Conservation (phyloP, 1,284 basidiomycete genomes). For the Cryptococcus deneoformans region DNA sequence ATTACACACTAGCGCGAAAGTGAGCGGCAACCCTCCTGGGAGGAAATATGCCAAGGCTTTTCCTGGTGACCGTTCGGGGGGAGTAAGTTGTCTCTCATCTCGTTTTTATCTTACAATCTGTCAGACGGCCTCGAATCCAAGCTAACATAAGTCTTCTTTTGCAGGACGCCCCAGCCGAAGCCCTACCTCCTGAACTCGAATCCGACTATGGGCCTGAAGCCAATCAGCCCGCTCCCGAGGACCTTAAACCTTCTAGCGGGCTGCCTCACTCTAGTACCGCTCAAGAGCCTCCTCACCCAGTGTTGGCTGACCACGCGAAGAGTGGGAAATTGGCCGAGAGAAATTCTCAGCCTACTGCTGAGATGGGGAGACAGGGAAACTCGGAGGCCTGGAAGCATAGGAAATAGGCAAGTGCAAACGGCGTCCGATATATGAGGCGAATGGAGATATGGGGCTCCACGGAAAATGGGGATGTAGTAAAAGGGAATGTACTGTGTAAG, state of each 20-base stretch:
- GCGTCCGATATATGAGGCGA: no score
- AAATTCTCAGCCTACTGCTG: slow-evolving; percentile 30
- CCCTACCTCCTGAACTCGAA: slow-evolving; percentile 23
- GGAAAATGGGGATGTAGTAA: no score
- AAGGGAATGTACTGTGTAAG: no score
- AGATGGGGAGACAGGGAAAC: slow-evolving; percentile 23
- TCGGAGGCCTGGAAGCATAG: slow-evolving; percentile 30
- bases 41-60: slow-evolving; percentile 33
- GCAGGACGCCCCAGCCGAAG: slow-evolving; percentile 23
- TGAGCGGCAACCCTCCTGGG: slow-evolving; percentile 12
- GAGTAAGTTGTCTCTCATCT: slow-evolving; percentile 18
- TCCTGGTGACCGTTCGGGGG: slow-evolving; percentile 6
- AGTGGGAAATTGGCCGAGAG: slow-evolving; percentile 32
- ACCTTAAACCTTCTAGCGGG: slow-evolving; percentile 26
- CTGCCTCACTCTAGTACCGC: slow-evolving; percentile 28
- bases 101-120: not conserved
- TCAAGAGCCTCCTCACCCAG: slow-evolving; percentile 34
- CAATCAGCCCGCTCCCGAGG: slow-evolving; percentile 8
- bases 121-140: not conserved
- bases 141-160: not conserved
- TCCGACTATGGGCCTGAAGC: slow-evolving; percentile 21
- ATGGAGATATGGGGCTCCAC: no score
- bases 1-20: slow-evolving; percentile 9
- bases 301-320: slow-evolving; percentile 25
- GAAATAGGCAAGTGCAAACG: slow-evolving; percentile 5